Evolutionary conservation across 1,139 yeast genomes (phyloP), one percentile per base, ranked within the genome.

Genomic region (Zygoascus meyerae): DNA sequence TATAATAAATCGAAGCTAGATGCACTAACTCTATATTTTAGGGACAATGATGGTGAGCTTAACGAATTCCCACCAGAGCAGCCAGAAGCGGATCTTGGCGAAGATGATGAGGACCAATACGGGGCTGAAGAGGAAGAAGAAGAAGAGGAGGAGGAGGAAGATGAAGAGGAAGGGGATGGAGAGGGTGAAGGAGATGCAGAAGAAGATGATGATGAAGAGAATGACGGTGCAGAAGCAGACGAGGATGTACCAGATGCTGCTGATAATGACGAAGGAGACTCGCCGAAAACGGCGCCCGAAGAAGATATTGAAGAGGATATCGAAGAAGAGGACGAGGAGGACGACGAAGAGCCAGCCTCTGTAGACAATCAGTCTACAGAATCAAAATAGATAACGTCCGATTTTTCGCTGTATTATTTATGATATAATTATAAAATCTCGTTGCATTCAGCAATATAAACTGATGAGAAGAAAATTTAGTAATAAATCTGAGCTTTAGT

Each of bases 1-100:
- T 21, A 21, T 21, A 7, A 21, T 21, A 4, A 31, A 8, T 10
- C 6, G 28, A 11, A 17, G 10, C 10, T 17, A 9, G 34, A 16
- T 16, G 30, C 12, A 39, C 38, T 16, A 11, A 42, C 29, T 32
- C 5, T 18, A 18, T 21, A 28, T 37, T 37, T 14, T 41, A 59
- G 61, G 62, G 72, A 68, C 50, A 77, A 75, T 50, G 83, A 74
- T 41, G 82, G 75, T 12, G 77, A 72, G 42, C 75, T 75, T 30
- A 83, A 81, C 47, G 86, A 85, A 51, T 85, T 79, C 58, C 95
- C 95, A 69, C 94, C 69, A 3, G 95, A 86, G 49, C 84, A 78
- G 58, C 80, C 77, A 0, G 83, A 76, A 14, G 79, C 72, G 1
- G 83, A 77, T 45, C 75, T 66, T 6, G 73, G 62, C 8, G 71